Evolutionary conservation across 1,284 basidiomycete species (phyloP), one percentile per base, ranked within the genome.

Genomic region (Marasmius sp.): DNA sequence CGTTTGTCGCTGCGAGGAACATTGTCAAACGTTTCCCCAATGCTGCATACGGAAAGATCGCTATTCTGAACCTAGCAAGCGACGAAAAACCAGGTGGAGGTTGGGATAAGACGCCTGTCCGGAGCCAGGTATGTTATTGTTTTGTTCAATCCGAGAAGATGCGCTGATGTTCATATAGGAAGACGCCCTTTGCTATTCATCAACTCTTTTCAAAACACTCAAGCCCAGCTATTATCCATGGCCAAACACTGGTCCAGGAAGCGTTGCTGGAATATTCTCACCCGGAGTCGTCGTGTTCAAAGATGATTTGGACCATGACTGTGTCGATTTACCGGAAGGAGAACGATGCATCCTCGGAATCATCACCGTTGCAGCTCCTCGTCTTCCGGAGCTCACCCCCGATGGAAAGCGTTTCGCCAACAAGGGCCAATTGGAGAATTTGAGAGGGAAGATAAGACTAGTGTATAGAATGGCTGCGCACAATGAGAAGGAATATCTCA

Each of bases 281-380:
- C 77, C 79, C 0, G 77, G 74, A 5, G 73, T 82, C 5, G 78
- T 81, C 51, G 70, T 82, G 9, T 81, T 81, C 73, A 79, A 77
- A 61, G 73, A 80, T 57, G 78, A 80, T 58, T 72, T 80, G 14
- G 77, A 77, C 59, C 72, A 79, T 58, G 68, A 72, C 49, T 80
- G 77, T 60, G 71, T 62, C 12, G 75, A 79, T 41, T 71, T 82
- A 2, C 62, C 70, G 1, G 56, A 39, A 6, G 65, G 64, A 6
- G 70, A 79, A 36, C 71, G 74, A 37, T 63, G 66, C 8, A 66
- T 79, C 27, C 74, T 80, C n/a, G 77, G 77, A 11, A 77, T 81
- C 6, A 70, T 81, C 51, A 79, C 79, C 7, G 78, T 81, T 18
- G 79, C 80, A 22, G 80, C 77, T 3, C 79, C 79, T 0, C 64